A percentile compares a stretch with the other conserved stretches of the same genome.
Conservation (phyloP, 176 grass and related monocot genomes). For the Cenchrus americanus region DNA sequence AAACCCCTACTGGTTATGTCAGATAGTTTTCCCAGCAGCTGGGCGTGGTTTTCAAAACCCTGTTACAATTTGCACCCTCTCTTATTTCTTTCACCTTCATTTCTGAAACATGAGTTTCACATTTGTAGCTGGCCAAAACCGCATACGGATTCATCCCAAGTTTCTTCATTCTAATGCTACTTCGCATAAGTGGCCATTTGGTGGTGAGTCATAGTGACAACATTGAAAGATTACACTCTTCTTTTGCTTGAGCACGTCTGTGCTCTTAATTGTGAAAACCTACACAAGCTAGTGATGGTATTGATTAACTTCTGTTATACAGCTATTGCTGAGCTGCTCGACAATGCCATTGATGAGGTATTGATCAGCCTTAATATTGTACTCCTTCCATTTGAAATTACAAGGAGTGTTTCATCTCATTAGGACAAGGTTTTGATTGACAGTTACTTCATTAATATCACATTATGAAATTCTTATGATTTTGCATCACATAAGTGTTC, state of each 20-base stretch:
- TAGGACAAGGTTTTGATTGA: not conserved
- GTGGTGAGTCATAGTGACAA: slow-evolving; percentile 50
- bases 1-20: not conserved
- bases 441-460: not conserved
- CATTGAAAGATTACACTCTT: slow-evolving; percentile 8
- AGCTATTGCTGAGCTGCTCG: slow-evolving; percentile 71
- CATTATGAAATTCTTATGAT: not conserved
- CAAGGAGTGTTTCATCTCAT: not conserved
- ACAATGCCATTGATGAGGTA: slow-evolving; percentile 75
- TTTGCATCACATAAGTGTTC: not conserved
- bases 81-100: not conserved
- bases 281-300: slow-evolving; percentile 13
- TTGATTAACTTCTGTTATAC: slow-evolving; percentile 37
- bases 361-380: slow-evolving; percentile 25
- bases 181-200: slow-evolving; percentile 74
- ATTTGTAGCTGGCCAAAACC: slow-evolving; percentile 52
- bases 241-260: slow-evolving; percentile 24
- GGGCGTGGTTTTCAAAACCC: not conserved
- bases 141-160: slow-evolving; percentile 63
- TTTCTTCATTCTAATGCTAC: slow-evolving; percentile 80
- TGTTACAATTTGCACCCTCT: slow-evolving; percentile 1
- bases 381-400: not conserved
- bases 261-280: not conserved
- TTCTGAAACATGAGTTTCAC: slow-evolving; percentile 24
- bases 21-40: slow-evolving; percentile 2